phyloP scores from a whole-genome alignment of 768 basidiomycete genomes.

The Tylopilus felleus region DNA sequence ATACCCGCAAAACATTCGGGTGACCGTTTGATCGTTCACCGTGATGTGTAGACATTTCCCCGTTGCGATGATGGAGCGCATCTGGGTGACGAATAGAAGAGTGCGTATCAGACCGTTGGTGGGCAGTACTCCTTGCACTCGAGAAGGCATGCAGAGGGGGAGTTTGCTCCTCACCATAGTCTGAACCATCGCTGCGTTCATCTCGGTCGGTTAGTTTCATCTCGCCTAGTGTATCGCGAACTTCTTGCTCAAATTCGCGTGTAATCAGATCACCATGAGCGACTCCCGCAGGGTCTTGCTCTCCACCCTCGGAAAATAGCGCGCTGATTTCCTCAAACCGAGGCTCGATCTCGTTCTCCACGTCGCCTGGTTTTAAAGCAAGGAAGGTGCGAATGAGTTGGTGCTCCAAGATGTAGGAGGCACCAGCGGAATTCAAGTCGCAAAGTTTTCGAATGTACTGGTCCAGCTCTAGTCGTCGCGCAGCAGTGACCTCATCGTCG shows the following conservation, averaged over 20 bases:
- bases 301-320: constrained; percentile 37
- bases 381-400: constrained; percentile 80
- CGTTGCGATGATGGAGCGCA: constrained; percentile 19
- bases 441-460: constrained; percentile 84
- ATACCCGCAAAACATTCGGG: constrained; percentile 23
- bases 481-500: constrained; percentile 78
- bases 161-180: constrained; percentile 54
- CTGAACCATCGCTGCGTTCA: constrained; percentile 59
- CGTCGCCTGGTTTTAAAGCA: constrained; percentile 81
- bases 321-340: constrained; percentile 57
- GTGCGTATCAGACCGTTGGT: constrained; percentile 49
- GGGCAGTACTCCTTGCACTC: constrained; percentile 31
- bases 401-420: constrained; percentile 79
- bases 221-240: constrained; percentile 49
- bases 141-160: constrained; percentile 37
- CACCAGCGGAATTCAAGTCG: constrained; percentile 59
- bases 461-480: constrained; percentile 79
- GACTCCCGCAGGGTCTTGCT: constrained; percentile 37
- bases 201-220: constrained; percentile 46
- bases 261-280: constrained; percentile 24
- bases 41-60: constrained; percentile 31
- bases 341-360: constrained; percentile 63
- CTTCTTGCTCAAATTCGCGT: constrained; percentile 39
- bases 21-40: constrained; percentile 31
- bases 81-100: constrained; percentile 38